Conservation (phyloP, 768 basidiomycete genomes). For the Tubosaeta brunneosetosa region DNA sequence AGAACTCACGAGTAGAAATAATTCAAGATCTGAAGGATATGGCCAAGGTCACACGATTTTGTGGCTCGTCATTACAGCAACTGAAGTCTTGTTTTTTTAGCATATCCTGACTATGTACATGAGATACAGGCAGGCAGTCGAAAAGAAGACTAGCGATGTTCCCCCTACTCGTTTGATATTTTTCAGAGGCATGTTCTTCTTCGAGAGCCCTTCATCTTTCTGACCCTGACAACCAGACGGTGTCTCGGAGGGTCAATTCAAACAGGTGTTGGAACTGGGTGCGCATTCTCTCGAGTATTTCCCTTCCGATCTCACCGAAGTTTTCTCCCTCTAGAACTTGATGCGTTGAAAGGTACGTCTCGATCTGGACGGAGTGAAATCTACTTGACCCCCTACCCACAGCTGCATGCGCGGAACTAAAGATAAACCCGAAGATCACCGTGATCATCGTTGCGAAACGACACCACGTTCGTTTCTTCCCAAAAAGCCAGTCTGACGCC, state of each 20-base stretch:
- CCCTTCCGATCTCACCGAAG: neutral
- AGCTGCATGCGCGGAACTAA: conserved; percentile 61
- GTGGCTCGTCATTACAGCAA: neutral
- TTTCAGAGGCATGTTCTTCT: conserved; percentile 53
- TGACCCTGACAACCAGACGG: conserved; percentile 35
- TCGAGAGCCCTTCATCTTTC: neutral
- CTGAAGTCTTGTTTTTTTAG: conserved; percentile 30
- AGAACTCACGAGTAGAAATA: conserved; percentile 68
- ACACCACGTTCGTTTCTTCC: conserved; percentile 51
- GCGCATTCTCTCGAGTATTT: conserved; percentile 7
- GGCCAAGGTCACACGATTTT: conserved; percentile 42
- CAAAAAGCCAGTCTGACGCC: conserved; percentile 36
- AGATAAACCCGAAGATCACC: conserved; percentile 64
- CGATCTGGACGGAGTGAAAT: neutral
- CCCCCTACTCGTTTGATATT: conserved; percentile 71
- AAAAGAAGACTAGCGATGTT: conserved; percentile 40
- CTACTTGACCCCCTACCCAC: conserved; percentile 5
- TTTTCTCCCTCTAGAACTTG: conserved; percentile 44
- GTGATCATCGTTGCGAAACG: conserved; percentile 74
- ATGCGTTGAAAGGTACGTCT: conserved; percentile 49
- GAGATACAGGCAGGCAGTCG: conserved; percentile 48
- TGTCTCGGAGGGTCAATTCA: conserved; percentile 54
- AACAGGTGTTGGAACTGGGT: conserved; percentile 51
- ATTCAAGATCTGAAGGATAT: conserved; percentile 67
- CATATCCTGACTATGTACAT: conserved; percentile 54